phyloP scores from a whole-genome alignment of 2,329 filamentous ascomycete species.

The Alternaria conjuncta region DNA sequence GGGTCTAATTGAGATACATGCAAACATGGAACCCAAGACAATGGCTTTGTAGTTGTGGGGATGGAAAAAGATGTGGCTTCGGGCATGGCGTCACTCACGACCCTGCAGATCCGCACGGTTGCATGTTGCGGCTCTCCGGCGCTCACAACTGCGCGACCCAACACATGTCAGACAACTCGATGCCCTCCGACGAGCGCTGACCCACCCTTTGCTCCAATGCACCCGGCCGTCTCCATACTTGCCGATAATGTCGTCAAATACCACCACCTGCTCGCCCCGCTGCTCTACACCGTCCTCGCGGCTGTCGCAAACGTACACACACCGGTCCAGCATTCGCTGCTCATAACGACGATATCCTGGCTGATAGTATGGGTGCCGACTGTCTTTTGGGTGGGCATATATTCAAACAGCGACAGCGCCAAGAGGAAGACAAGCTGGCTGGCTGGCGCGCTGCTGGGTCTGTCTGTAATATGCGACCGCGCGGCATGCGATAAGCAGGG shows the following conservation, averaged over 20 bases:
- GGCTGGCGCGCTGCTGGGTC: slow-evolving; percentile 51
- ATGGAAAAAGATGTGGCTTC: background rate
- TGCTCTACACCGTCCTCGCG: slow-evolving; percentile 45
- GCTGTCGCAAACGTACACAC: slow-evolving; percentile 43
- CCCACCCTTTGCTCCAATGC: slow-evolving; percentile 44
- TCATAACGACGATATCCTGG: slow-evolving; percentile 54
- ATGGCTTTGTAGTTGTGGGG: background rate
- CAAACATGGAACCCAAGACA: background rate
- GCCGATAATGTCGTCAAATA: slow-evolving; percentile 42
- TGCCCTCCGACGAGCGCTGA: slow-evolving; percentile 44
- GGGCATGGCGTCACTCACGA: slow-evolving; percentile 17
- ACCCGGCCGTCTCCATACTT: slow-evolving; percentile 39
- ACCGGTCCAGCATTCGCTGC: slow-evolving; percentile 50
- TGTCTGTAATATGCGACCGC: slow-evolving; percentile 54
- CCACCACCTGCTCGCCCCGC: slow-evolving; percentile 40
- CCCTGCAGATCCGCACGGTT: slow-evolving; percentile 14
- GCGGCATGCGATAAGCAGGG: slow-evolving; percentile 52
- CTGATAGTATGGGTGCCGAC: slow-evolving; percentile 46
- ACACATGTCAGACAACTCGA: slow-evolving; percentile 29
- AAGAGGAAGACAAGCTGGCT: slow-evolving; percentile 46
- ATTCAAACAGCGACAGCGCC: slow-evolving; percentile 31
- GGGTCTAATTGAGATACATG: background rate
- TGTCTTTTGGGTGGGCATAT: slow-evolving; percentile 41
- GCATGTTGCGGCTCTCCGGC: slow-evolving; percentile 2
- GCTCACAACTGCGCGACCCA: background rate